Evolutionary conservation across 139 green algal genomes (phyloP), one percentile per base, ranked within the genome.

Genomic region (Chlorella sorokiniana): DNA sequence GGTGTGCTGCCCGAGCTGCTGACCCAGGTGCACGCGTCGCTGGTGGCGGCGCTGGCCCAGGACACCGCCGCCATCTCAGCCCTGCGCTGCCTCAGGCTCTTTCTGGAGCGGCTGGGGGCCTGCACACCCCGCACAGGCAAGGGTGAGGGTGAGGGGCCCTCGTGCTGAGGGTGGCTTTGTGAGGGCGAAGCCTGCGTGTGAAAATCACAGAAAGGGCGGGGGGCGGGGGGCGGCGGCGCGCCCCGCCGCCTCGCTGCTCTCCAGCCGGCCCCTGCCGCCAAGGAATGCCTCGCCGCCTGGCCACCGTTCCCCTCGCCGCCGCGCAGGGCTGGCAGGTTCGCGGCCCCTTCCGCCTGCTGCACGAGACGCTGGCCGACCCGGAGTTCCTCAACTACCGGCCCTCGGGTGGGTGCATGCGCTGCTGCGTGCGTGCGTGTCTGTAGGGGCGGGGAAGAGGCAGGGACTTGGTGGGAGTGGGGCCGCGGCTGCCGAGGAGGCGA

Each of bases 61-160:
- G 78, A 85, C 52, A 79, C 83, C 22, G 70, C 83, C 45, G 69
- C 83, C 45, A 78, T 88, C 44, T 82, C 73, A 51, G 75, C 81
- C 33, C 37, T 86, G 61, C 84, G 80, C 80, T 74, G 65, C 67
- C 59, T 88, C 23, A 76, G 75, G 48, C 84, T 86, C 61, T 86
- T 81, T 40, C 54, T 88, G 45, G 75, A 84, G 52, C 74, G 84
- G 23, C 45, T 88, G 1, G 65, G 72, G 65, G 64, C 41, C 48
- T 27, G 42, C 48, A 37, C 65, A n/a, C n/a, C n/a, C n/a, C n/a
- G n/a, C n/a, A n/a, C n/a, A n/a, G n/a, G n/a, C n/a, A n/a, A n/a
- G n/a, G n/a, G n/a, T n/a, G n/a, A n/a, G n/a, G n/a, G n/a, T n/a
- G n/a, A n/a, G n/a, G n/a, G n/a, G n/a, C n/a, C n/a, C n/a, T n/a